Evolutionary conservation across 2,329 filamentous ascomycete species (phyloP), one percentile per base, ranked within the genome.

Genomic region (Hypoxylon rubiginosum): DNA sequence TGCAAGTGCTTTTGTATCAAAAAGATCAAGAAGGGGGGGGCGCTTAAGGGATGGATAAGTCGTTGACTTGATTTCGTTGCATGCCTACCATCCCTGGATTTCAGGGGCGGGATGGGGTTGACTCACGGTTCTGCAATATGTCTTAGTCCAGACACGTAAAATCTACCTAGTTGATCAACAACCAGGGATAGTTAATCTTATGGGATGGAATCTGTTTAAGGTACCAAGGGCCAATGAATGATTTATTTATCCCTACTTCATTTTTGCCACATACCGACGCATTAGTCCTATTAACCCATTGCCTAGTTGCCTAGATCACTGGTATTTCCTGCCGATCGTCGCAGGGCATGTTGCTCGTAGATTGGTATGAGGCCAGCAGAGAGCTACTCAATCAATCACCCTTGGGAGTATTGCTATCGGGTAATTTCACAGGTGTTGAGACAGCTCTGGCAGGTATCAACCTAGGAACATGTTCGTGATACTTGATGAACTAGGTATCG

Each of bases 81-180:
- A 61, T 69, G 32, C 60, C 64, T 64, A n/a, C 9, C 32, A 43
- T 63, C 67, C 62, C 64, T 68, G 52, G 45, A 64, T 56, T 45
- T 43, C 49, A 43, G n/a, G 9, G 93, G 92, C 76, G 93, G 90
- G 90, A 84, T 93, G 15, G 91, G 91, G 0, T 77, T 92, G 46
- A 93, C 90, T 1, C 85, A 86, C 51, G 87, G 86, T 56, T 86
- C 88, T 0, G 88, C 92, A 17, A 11, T 41, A 17, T 69, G 67
- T 70, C 67, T 70, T 53, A 61, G 52, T 30, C 11, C 4, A 26
- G 13, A 45, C 7, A 30, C 50, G 19, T 11, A 9, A 4, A 46
- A 41, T 17, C 17, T 11, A n/a, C n/a, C 55, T 19, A 10, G 21
- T 39, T 51, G 64, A 61, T 64, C 58, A 57, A 24, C 62, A 56